Percentiles rank a stretch among this genome's conserved stretches.
phyloP scores from a whole-genome alignment of 2,329 filamentous ascomycete species.

The Aureobasidium namibiae region DNA sequence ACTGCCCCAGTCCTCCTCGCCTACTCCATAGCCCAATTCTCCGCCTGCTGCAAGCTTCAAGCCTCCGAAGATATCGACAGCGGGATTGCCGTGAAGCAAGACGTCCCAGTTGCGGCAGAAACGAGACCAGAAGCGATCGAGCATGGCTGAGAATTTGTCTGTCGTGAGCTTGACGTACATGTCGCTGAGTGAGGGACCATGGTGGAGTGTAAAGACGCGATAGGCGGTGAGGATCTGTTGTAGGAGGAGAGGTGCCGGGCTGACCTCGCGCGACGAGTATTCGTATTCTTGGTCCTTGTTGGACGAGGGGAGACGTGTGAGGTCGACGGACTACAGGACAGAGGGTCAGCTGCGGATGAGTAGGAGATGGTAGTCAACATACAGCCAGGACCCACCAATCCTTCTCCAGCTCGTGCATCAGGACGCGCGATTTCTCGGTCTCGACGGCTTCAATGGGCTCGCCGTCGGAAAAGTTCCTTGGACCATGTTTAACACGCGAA shows the following conservation, averaged over 20 bases:
- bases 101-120: conserved; percentile 71
- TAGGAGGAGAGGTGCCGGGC: conserved; percentile 67
- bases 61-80: conserved; percentile 67
- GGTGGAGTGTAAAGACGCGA: conserved; percentile 76
- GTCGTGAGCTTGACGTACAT: conserved; percentile 60
- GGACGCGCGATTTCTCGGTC: conserved; percentile 77
- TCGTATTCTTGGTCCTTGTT: conserved; percentile 37
- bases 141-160: conserved; percentile 59
- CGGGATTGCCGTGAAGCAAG: conserved; percentile 81
- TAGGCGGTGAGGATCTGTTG: conserved; percentile 79
- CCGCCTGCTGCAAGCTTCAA: conserved; percentile 85
- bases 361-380: conserved; percentile 35
- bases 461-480: conserved; percentile 70
- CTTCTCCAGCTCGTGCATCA: conserved; percentile 77
- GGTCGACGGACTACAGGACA: conserved; percentile 59
- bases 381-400: conserved; percentile 96
- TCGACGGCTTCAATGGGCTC: conserved; percentile 76
- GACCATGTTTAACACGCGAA: not conserved
- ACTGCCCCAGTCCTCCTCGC: conserved; percentile 90
- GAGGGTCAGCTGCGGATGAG: conserved; percentile 15
- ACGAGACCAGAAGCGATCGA: conserved; percentile 74
- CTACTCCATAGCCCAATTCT: conserved; percentile 87
- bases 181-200: conserved; percentile 63
- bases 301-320: conserved; percentile 60
- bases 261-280: conserved; percentile 85